Evolutionary conservation across 1,284 basidiomycete species (phyloP), one percentile per base, ranked within the genome.

Genomic region (Ceratobasidium sp.): DNA sequence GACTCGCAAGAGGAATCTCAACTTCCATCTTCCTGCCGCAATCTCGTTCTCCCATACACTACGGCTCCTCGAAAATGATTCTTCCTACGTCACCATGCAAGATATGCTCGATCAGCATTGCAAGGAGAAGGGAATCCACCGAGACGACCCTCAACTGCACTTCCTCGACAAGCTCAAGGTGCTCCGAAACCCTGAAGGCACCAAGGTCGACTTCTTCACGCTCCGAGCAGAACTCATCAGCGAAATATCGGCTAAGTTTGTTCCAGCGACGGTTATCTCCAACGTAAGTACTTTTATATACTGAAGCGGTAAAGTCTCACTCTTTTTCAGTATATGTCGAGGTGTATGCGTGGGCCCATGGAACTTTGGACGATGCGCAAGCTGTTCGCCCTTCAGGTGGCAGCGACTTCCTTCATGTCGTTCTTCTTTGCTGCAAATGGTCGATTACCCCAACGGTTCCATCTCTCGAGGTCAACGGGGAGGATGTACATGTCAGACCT

Each of bases 341-440:
- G 91, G 67, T 93, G 93, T 33, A 98, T 98, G 95, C 87, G 89
- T 40, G 90, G 90, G 4, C 92, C 97, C 1, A 91, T 91, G 78
- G 96, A 98, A 81, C 88, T 99, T 5, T 99, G 97, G 97, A 90
- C 95, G 79, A 96, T 99, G 91, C 92, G 98, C 80, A 99, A 98
- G 87, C 96, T 98, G 84, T 98, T 99, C 85, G 93, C 97, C 12
- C 86, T 94, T 59, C 97, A 99, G 84, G 89, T 96, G 59, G 96
- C 98, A 0, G 90, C 95, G 0, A 91, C 91, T 56, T 94, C 94
- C 82, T 99, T 99, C 88, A 93, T 98, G 89, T 98, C 96, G 9
- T 98, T 95, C 83, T 88, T 94, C 57, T 90, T 98, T 81, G 95
- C 92, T 81, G 89, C 99, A 70, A 93, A 93, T 65, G 94, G 93